Evolutionary conservation across 1,284 basidiomycete genomes (phyloP).

Genomic region (Ceraceosorus guamensis): DNA sequence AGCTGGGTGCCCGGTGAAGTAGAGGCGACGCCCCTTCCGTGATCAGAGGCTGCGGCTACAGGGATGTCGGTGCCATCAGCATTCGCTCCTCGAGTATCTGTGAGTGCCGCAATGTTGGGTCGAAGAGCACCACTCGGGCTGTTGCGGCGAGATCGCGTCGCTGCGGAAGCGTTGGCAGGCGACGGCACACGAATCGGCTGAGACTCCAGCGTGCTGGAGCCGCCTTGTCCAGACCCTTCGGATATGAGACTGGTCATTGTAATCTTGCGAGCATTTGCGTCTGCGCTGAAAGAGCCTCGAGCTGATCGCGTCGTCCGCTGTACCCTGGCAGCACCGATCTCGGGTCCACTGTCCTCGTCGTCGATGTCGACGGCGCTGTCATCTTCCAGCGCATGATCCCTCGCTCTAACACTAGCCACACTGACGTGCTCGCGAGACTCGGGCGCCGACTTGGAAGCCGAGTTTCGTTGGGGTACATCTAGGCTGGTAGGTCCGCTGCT

Average conservation of each 20-base stretch:
- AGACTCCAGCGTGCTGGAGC: not conserved
- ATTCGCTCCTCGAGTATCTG: not conserved
- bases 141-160: not conserved
- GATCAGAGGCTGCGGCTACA: slow-evolving; percentile 28
- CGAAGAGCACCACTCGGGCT: slow-evolving; percentile 1
- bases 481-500: too few relatives aligned
- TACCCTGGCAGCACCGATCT: not conserved
- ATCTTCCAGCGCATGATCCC: too few relatives aligned
- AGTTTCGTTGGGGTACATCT: too few relatives aligned
- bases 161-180: not conserved
- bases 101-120: not conserved
- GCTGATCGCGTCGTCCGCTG: not conserved
- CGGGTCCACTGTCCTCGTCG: not conserved
- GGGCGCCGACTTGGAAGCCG: not conserved
- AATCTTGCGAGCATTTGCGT: slow-evolving; percentile 15
- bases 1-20: not conserved
- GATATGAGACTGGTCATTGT: slow-evolving; percentile 42
- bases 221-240: slow-evolving; percentile 21
- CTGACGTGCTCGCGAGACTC: not conserved
- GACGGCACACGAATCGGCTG: not conserved
- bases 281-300: not conserved
- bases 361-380: not conserved
- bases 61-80: slow-evolving; percentile 17
- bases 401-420: not conserved
- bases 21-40: slow-evolving; percentile 19